Percentiles rank a stretch among this genome's conserved stretches.
Conservation (phyloP, 306 rosid species). For the Dryas octopetala region DNA sequence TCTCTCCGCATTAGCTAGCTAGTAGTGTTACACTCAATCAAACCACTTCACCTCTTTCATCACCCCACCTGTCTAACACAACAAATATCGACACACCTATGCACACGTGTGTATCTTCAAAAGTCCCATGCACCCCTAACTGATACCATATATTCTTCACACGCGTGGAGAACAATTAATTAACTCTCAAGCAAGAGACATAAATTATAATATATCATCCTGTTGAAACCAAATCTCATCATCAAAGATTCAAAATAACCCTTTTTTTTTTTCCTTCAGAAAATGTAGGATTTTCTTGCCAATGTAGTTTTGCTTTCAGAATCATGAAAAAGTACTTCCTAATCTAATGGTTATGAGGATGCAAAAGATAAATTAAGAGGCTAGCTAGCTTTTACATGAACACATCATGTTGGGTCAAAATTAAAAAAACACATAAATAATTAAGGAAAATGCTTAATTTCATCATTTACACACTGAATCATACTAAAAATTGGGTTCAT, state of each 20-base stretch:
- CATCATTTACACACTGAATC: constrained; percentile 3
- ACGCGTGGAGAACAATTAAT: constrained; percentile 36
- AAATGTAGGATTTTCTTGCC: neutral
- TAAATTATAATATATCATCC: neutral
- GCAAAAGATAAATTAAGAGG: neutral
- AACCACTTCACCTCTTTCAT: constrained; percentile 43
- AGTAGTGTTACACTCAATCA: constrained; percentile 24
- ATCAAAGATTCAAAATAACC: neutral
- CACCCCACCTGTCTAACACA: constrained; percentile 50
- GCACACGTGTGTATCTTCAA: constrained; percentile 51
- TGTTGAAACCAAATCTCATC: neutral
- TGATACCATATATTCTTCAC: constrained; percentile 44
- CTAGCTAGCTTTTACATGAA: no score
- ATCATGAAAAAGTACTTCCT: neutral
- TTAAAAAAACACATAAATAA: no score
- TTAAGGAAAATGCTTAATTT: neutral
- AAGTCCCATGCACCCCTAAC: constrained; percentile 50
- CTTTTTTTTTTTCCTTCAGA: no score
- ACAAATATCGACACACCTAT: constrained; percentile 21
- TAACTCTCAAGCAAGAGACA: neutral
- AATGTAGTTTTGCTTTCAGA: neutral
- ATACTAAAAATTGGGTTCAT: neutral
- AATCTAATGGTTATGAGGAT: no score
- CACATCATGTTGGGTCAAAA: neutral
- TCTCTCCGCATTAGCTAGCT: neutral